These are phyloP conservation scores for Solanum dulcamara DNA, from an alignment of 257 asterid species.

Conservation along the genomic window DNA sequence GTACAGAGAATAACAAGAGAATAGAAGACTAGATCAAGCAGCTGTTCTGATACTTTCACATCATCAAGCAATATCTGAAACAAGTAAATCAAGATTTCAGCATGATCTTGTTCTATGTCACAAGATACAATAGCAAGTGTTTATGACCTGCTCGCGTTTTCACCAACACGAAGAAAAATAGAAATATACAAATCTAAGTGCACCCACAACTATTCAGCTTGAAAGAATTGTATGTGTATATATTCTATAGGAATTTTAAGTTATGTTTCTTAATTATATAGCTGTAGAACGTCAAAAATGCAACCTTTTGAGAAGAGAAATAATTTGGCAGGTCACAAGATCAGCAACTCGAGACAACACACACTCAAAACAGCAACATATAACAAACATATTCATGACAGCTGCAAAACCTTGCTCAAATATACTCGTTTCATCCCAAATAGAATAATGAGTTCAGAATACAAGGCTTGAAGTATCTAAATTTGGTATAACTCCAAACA, in stretches of 20 bases:
- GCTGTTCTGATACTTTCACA: constrained; percentile 74
- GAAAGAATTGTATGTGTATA: background rate
- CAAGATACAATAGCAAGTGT: background rate
- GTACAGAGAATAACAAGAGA: constrained; percentile 60
- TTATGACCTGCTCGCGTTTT: background rate
- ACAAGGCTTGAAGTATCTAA: background rate
- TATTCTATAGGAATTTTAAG: background rate
- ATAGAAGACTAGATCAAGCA: constrained; percentile 75
- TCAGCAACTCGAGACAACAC: background rate
- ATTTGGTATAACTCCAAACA: background rate
- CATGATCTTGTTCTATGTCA: background rate
- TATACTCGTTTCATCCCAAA: background rate
- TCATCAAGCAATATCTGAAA: constrained; percentile 82
- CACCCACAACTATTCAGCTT: background rate
- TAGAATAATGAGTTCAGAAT: background rate
- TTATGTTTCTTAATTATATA: background rate
- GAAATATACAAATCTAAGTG: background rate
- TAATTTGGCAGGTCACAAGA: background rate
- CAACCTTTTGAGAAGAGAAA: background rate
- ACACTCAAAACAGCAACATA: background rate
- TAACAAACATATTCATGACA: background rate
- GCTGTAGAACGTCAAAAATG: background rate
- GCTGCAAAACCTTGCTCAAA: background rate
- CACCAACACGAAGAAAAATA: background rate
- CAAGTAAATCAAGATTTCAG: constrained; percentile 10